Evolutionary conservation across 345 rosid species (phyloP).

Genomic region (Populus tremula): DNA sequence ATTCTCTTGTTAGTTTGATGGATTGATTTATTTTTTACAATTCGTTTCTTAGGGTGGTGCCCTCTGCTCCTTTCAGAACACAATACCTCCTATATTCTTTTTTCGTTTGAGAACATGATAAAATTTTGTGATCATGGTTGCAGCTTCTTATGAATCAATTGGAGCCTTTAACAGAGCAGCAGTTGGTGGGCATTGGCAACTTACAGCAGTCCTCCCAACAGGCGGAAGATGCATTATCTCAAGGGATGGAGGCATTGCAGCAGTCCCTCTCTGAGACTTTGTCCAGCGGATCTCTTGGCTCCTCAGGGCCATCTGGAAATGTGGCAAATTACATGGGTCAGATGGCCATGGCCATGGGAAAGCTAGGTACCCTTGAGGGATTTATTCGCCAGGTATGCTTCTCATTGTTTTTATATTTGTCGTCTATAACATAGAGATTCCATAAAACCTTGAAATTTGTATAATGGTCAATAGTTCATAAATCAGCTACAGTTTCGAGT

Average conservation of each 20-base stretch:
- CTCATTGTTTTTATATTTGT: background rate
- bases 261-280: conserved; percentile 91
- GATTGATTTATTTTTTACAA: background rate
- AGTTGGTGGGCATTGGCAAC: conserved; percentile 63
- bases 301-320: conserved; percentile 78
- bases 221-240: conserved; percentile 98
- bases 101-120: background rate
- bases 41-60: background rate
- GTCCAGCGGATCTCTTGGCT: conserved; percentile 80
- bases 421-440: background rate
- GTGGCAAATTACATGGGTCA: conserved; percentile 99
- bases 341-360: conserved; percentile 99
- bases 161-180: conserved; percentile 98
- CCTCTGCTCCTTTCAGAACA: background rate
- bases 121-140: conserved; percentile 14
- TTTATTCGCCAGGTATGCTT: conserved; percentile 84
- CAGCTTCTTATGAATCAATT: conserved; percentile 87
- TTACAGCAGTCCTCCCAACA: conserved; percentile 97
- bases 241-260: conserved; percentile 98
- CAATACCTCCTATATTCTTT: background rate
- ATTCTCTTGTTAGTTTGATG: background rate
- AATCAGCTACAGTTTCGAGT: background rate
- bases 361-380: conserved; percentile 94
- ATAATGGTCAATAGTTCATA: background rate
- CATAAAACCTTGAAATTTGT: background rate